Base-by-base conservation (phyloP, 805 yeast genomes). In the Yamadazyma takamatsuzukensis region DNA sequence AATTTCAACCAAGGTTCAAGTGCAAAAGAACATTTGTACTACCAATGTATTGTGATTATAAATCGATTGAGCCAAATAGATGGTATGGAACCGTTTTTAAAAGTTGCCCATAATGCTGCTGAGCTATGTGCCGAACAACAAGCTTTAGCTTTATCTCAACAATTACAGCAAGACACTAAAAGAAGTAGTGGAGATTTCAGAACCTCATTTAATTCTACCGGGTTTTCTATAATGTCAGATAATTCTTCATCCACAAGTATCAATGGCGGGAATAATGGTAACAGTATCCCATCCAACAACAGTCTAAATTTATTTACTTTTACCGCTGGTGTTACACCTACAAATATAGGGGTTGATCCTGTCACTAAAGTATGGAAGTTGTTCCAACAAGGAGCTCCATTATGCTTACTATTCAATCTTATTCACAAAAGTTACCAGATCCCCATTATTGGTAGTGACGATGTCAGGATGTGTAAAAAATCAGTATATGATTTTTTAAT, bases 381-480 rank as follows among this genome's bases (percentile, higher is more conserved):
- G 21, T 80, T 93, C 49, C 94, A 90, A 49, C 87, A 84, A 49
- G 98, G 97, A 8, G 81, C 94, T 2, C 95, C 97, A 4, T 65
- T 93, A 25, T 89, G 97, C 56, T 74, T 86, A 25, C 64, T 90
- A 6, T 86, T 83, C 66, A 90, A 93, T 59, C 66, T 78, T 10
- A 70, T 69, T 34, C 24, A 43, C 10, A 34, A 33, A 14, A 35
- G 43, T 15, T 40, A 50, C 31, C 76, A 79, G 34, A 64, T 83
- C 27, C 71, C 81, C 2, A 72, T 80, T 11, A 76, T 82, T 5
- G 74, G 82, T 13, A 78, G 90, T 21, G 90, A 83, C 51, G 96
- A 90, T 53, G 53, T 85, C 41, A 80, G 86, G 50, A 73, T 82
- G 30, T 85, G 95, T 60, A 93, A 93, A 51, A 82, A 83, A 62